A percentile compares a stretch with the other conserved stretches of the same genome.
Evolutionary conservation across 768 basidiomycete genomes (phyloP).

Genomic region (Erythrobasidium yunnanense): DNA sequence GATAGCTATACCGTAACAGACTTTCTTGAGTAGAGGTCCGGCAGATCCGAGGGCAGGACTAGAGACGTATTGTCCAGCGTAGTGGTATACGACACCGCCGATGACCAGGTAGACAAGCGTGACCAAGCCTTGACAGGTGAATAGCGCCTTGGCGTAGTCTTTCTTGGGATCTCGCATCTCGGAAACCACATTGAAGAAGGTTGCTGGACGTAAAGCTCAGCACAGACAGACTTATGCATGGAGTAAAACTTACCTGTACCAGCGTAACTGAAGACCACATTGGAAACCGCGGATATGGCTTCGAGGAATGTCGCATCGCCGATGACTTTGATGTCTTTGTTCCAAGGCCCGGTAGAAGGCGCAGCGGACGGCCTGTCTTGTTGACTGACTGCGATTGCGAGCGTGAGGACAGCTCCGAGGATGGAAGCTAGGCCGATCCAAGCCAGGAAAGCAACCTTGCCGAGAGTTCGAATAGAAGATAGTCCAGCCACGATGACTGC

Average conservation of each 20-base stretch:
- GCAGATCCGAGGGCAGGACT: constrained; percentile 40
- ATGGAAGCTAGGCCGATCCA: constrained; percentile 21
- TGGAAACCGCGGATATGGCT: constrained; percentile 40
- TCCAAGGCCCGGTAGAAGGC: constrained; percentile 5
- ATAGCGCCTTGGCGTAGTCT: neutral
- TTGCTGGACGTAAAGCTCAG: too few species aligned
- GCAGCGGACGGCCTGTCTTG: constrained; percentile 15
- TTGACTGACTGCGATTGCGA: constrained; percentile 29
- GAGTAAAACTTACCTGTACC: too few species aligned
- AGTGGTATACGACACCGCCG: constrained; percentile 21
- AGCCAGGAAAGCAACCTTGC: neutral
- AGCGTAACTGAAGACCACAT: constrained; percentile 38
- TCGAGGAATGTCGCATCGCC: constrained; percentile 34
- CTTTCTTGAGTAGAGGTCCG: constrained; percentile 36
- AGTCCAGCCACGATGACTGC: neutral
- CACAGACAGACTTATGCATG: too few species aligned
- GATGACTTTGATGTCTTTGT: constrained; percentile 5
- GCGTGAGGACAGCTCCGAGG: constrained; percentile 29
- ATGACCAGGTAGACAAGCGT: neutral
- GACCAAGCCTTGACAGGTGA: neutral
- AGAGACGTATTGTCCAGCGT: constrained; percentile 35
- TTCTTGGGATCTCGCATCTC: constrained; percentile 40
- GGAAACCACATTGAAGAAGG: constrained; percentile 35
- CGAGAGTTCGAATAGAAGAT: neutral
- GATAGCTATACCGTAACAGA: constrained; percentile 35